phyloP scores from a whole-genome alignment of 768 basidiomycete species.

The Tricholoma sp. region DNA sequence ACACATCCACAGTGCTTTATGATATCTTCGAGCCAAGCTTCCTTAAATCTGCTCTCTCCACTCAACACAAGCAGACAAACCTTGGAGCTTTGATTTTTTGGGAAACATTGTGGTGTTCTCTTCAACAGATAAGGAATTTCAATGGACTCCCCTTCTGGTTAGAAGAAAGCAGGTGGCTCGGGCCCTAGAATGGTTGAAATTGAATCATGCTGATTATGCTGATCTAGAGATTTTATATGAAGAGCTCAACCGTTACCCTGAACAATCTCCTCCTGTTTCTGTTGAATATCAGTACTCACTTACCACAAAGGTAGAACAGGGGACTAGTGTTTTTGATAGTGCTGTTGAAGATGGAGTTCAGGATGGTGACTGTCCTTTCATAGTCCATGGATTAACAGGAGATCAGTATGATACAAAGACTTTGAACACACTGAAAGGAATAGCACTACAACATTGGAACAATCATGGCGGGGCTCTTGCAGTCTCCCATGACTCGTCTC shows the following conservation, averaged over 20 bases:
- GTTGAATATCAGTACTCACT: constrained; percentile 20
- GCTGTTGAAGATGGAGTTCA: constrained; percentile 23
- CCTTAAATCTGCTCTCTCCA: not conserved
- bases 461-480: constrained; percentile 18
- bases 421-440: constrained; percentile 10
- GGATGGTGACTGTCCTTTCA: constrained; percentile 29
- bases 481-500: constrained; percentile 17
- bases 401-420: constrained; percentile 17
- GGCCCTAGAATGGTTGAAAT: constrained; percentile 29
- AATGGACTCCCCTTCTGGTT: not conserved
- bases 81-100: not conserved
- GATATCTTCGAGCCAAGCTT: not conserved
- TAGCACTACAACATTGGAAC: constrained; percentile 23
- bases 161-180: not conserved
- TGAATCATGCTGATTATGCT: constrained; percentile 29
- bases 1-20: not conserved
- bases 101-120: not conserved
- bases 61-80: not conserved
- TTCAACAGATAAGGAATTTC: constrained; percentile 17
- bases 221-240: constrained; percentile 24
- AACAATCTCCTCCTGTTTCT: constrained; percentile 16
- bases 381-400: constrained; percentile 30
- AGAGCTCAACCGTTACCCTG: constrained; percentile 18
- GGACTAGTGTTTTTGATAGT: constrained; percentile 19
- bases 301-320: constrained; percentile 19